A percentile compares a stretch with the other conserved stretches of the same genome.
Evolutionary conservation across 371 early-diverging fungal genomes (phyloP).

Genomic region (Syncephalastrum sp.): DNA sequence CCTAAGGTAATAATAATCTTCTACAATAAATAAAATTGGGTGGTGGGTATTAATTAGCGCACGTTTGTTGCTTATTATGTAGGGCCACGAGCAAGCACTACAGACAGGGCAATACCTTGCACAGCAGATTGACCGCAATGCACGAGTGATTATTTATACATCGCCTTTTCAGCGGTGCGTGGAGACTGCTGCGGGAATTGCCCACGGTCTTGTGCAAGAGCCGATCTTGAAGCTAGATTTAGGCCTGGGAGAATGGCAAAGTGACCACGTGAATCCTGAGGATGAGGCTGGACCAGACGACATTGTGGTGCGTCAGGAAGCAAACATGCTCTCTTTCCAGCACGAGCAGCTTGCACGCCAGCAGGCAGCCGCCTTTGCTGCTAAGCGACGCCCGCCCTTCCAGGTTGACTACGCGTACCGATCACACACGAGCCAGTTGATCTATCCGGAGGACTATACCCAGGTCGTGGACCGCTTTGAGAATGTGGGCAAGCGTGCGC

Average conservation of each 20-base stretch:
- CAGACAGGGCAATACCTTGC: slow-evolving; percentile 27
- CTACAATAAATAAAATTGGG: not conserved
- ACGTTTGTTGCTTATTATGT: not conserved
- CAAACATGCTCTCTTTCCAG: slow-evolving; percentile 26
- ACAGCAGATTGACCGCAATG: slow-evolving; percentile 19
- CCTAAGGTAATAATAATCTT: slow-evolving; percentile 11
- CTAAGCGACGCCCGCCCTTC: slow-evolving; percentile 3
- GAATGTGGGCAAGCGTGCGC: too few species aligned
- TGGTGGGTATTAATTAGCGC: not conserved
- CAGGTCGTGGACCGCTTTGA: slow-evolving; percentile 23
- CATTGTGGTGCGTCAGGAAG: slow-evolving; percentile 6
- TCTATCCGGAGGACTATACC: slow-evolving; percentile 33
- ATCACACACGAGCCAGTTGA: slow-evolving; percentile 18
- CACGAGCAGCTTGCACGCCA: slow-evolving; percentile 37
- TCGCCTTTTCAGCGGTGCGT: slow-evolving; percentile 52
- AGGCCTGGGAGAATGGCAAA: slow-evolving; percentile 49
- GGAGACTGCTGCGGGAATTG: slow-evolving; percentile 39
- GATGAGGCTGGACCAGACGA: too few species aligned
- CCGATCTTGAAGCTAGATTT: slow-evolving; percentile 32
- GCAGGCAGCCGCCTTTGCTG: slow-evolving; percentile 29
- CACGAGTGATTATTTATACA: slow-evolving; percentile 32
- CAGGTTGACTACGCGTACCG: slow-evolving; percentile 32
- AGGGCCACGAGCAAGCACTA: slow-evolving; percentile 34
- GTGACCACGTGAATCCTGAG: slow-evolving; percentile 28
- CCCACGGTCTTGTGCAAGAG: slow-evolving; percentile 19